Conservation (phyloP, 2,329 filamentous ascomycete species). For the Parafenestella ontariensis region DNA sequence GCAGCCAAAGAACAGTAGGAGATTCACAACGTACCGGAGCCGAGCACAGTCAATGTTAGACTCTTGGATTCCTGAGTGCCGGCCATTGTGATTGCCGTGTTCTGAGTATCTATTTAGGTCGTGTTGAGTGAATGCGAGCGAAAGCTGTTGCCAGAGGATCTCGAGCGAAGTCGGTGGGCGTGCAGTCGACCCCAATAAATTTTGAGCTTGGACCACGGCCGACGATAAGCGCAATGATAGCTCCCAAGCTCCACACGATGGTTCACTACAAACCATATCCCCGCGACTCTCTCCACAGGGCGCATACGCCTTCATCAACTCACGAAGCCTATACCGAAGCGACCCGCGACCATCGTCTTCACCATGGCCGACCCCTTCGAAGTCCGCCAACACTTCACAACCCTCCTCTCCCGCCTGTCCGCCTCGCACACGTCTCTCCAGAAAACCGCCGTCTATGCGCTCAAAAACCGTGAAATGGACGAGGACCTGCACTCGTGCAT, state of each 20-base stretch:
- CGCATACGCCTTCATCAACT: neutral
- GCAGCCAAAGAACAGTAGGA: neutral
- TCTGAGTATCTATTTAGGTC: neutral
- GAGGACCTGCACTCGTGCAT: conserved; percentile 98
- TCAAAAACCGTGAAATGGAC: conserved; percentile 92
- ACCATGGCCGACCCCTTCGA: conserved; percentile 90
- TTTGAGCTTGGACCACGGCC: conserved; percentile 23
- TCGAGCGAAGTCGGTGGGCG: conserved; percentile 21
- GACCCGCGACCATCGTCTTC: neutral
- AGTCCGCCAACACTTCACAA: conserved; percentile 96
- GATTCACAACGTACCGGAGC: conserved; percentile 71
- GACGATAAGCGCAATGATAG: conserved; percentile 32
- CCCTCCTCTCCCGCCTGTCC: conserved; percentile 86
- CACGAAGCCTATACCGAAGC: neutral
- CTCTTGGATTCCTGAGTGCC: conserved; percentile 41
- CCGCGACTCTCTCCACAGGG: neutral
- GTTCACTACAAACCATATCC: neutral
- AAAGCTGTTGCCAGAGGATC: conserved; percentile 13
- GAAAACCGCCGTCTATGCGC: conserved; percentile 92
- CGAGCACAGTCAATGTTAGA: conserved; percentile 79
- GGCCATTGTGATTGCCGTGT: conserved; percentile 34
- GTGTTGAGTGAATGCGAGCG: conserved; percentile 8
- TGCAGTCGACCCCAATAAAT: conserved; percentile 16
- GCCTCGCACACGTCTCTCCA: conserved; percentile 87
- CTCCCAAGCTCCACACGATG: conserved; percentile 1